A percentile compares a stretch with the other conserved stretches of the same genome.
phyloP scores from a whole-genome alignment of 192 early-diverging fungal genomes.

The Paraglomus brasilianum region DNA sequence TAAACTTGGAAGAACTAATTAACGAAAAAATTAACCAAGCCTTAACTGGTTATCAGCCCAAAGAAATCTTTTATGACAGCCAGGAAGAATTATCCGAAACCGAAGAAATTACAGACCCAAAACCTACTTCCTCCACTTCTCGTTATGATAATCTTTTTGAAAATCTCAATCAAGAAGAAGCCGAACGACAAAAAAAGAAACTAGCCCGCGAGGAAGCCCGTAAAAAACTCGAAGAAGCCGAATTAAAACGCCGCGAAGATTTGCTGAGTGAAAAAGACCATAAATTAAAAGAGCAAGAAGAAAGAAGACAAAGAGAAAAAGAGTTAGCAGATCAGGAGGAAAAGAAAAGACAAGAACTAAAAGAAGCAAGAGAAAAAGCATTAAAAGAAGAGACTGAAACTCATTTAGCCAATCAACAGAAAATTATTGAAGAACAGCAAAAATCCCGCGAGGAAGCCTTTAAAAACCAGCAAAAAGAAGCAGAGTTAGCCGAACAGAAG shows the following conservation, averaged over 20 bases:
- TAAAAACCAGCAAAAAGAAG: not conserved
- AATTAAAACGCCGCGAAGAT: not conserved
- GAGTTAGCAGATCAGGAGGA: slow-evolving; percentile 6
- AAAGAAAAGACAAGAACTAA: not conserved
- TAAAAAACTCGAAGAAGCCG: not conserved
- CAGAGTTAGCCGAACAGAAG: slow-evolving; percentile 20
- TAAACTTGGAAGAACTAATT: slow-evolving; percentile 22
- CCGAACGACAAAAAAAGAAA: not conserved
- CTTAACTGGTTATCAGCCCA: not conserved
- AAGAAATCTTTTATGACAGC: too few species aligned
- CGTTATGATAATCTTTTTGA: slow-evolving; percentile 13
- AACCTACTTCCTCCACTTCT: not conserved
- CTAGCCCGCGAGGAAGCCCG: not conserved
- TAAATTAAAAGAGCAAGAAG: not conserved
- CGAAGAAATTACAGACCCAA: too few species aligned
- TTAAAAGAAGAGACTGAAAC: too few species aligned
- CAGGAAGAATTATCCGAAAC: too few species aligned
- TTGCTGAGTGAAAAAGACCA: slow-evolving; percentile 15
- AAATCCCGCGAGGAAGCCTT: not conserved
- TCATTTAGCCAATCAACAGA: too few species aligned
- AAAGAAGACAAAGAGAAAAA: slow-evolving; percentile 8
- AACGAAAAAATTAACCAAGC: not conserved
- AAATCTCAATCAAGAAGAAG: slow-evolving; percentile 1
- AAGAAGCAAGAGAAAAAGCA: slow-evolving; percentile 11
- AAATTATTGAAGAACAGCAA: not conserved